Evolutionary conservation across 1,284 basidiomycete species (phyloP), one percentile per base, ranked within the genome.

Genomic region (Volvariella surrecta): DNA sequence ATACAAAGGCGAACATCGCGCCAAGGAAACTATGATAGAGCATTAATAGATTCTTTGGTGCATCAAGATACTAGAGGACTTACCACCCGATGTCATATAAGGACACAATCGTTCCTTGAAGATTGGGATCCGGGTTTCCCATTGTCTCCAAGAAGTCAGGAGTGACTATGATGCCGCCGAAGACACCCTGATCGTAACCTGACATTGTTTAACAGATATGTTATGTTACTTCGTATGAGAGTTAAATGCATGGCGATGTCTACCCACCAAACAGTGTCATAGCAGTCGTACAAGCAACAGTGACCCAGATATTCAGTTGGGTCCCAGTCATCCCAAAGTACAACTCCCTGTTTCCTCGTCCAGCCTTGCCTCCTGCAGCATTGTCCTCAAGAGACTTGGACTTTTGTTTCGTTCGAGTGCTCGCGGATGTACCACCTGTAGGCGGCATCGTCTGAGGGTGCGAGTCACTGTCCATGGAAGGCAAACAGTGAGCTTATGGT

Each of bases 181-280:
- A 71, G 16, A 71, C 68, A 13, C 70, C 70, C 46, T 71, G 70
- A 51, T 71, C 70, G 52, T 71, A 71, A 19, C 69, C 68, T 71
- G 24, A 11, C 11, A 42, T 15, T 24, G 13, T 9, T 6, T 17
- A 32, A 18, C 2, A 32, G 30, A 20, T 9, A 22, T 18, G 24
- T 30, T n/a, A 22, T 4, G 19, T 39, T 15, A 47, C 20, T 16
- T 19, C 43, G 39, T 45, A 37, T 46, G 47, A 38, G 51, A 39
- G 13, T 17, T 13, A 15, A 38, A 24, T 21, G 16, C 21, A 43
- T 34, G 21, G 10, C n/a, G n/a, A n/a, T n/a, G n/a, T n/a, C n/a
- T 17, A 46, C 55, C 40, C 35, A 66, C 65, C 66, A 46, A 67
- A 68, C 1, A 68, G 53, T 3, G 66, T 65, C 70, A 71, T 71